A percentile compares a stretch with the other conserved stretches of the same genome.
Evolutionary conservation across 164 flowering plant genomes (phyloP).

Genomic region (Cinnamomum micranthum): DNA sequence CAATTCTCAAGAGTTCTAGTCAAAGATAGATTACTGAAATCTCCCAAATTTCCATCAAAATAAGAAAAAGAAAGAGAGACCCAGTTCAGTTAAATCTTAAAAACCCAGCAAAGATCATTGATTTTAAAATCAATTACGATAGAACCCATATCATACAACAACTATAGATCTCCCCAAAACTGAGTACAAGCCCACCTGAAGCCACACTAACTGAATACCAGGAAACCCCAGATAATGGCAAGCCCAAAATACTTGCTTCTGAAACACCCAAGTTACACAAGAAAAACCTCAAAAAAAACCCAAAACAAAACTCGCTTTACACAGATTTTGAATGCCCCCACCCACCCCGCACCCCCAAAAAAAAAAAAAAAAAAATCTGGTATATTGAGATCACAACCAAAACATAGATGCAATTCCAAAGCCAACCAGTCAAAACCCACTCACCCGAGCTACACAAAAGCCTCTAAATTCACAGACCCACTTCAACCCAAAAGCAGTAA

Average conservation of each 20-base stretch:
- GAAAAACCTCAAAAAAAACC: neutral
- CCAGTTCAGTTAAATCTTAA: conserved; percentile 10
- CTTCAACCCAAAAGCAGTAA: neutral
- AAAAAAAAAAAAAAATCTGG: neutral
- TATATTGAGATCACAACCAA: neutral
- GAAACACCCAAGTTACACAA: neutral
- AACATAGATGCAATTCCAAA: neutral
- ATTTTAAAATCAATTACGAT: neutral
- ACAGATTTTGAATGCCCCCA: neutral
- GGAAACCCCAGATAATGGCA: neutral
- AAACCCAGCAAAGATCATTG: neutral
- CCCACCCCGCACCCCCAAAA: no score
- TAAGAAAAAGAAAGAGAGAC: neutral
- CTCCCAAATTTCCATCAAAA: conserved; percentile 3
- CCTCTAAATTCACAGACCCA: neutral
- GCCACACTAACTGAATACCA: neutral
- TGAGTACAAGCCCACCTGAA: neutral
- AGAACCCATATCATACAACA: neutral
- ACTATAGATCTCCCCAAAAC: neutral
- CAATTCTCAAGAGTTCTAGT: neutral
- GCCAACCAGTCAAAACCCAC: neutral
- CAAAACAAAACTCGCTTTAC: neutral
- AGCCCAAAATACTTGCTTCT: neutral
- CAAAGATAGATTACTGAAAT: conserved; percentile 7
- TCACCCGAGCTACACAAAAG: neutral